Evolutionary conservation across 2,329 filamentous ascomycete genomes (phyloP), one percentile per base, ranked within the genome.

Genomic region (Ilyonectria destructans): DNA sequence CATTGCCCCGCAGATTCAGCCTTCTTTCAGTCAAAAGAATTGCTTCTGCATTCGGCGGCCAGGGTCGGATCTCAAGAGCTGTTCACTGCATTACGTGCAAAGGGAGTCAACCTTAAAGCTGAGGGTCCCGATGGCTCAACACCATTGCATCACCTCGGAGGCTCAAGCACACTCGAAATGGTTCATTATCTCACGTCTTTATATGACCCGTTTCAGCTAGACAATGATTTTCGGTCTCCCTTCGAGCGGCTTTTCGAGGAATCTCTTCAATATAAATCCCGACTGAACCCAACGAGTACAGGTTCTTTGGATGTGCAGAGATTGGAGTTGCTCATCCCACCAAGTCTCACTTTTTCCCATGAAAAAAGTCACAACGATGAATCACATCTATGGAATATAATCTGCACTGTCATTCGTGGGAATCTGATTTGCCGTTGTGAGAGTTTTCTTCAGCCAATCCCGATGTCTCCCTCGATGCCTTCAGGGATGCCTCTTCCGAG

Each of bases 91-190:
- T 10, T 62, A 7, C 23, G 48, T 15, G n/a, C 51, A 9, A 62
- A 48, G 13, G 40, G 49, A n/a, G 37, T 56, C 13, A 19, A 45
- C 15, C 37, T 57, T 8, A 21, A 19, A 8, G 15, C 5, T 19
- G 10, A 43, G 21, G 35, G 35, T 15, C 10, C 21, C 17, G 54
- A 60, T 31, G 31, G 51, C 23, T 56, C 59, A 48, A 62, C 59
- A 1, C 59, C 58, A 4, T 31, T 62, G 8, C 58, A 62, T 46
- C 49, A 62, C 26, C 26, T 62, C 1, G 13, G 17, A 10, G 3
- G 6, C 2, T 15, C n/a, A 9, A 23, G 29, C 6, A 46, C 17
- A 13, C 19, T 12, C 15, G 17, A 29, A 3, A 55, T 62, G 17
- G 49, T 29, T 8, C 17, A 31, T 10, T 37, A 62, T 19, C 26